Evolutionary conservation across 306 rosid species (phyloP), one percentile per base, ranked within the genome.

Genomic region (Mimosa bimucronata): DNA sequence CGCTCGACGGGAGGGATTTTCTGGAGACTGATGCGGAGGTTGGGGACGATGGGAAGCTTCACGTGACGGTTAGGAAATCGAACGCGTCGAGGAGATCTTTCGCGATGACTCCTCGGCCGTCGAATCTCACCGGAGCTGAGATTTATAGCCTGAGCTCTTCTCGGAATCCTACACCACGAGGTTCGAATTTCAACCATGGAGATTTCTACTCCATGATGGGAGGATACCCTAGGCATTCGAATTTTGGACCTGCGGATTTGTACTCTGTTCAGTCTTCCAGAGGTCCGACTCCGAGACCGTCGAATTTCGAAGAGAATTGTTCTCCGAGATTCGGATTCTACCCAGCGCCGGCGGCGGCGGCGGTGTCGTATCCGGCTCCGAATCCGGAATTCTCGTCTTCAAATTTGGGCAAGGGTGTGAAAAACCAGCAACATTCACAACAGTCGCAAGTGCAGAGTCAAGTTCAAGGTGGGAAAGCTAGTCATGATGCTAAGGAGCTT

Each of bases 151-250:
- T 96, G 60, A 93, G 97, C 66, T 93, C 98, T 0, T 94, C 98
- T 1, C 73, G 98, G 55, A 94, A 94, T 25, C 97, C 95, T 0
- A 96, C 99, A 1, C 99, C 99, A 1, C 62, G 99, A 0, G 99
- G 98, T 5, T 96, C 99, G 0, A 96, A 93, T 78, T 96, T 96
- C 66, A 96, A 93, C 79, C 89, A 94, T 74, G 78, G 92, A 0
- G 99, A 96, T 73, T 96, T 96, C 55, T 96, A 93, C 89, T 89
- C 97, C 76, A 86, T 93, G 98, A 91, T 91, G 98, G 98, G 97
- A 0, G 97, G 96, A 0, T 90, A 83, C 71, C 89, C 88, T 0
- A 40, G 99, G 73, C 92, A 91, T 80, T 96, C 99, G 1, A 96
- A 93, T 48, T 91, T 93, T 64, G 97, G 90, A 0, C 88, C 98